A percentile compares a stretch with the other conserved stretches of the same genome.
phyloP scores from a whole-genome alignment of 2,329 filamentous ascomycete genomes.

The Aspergillus felis region DNA sequence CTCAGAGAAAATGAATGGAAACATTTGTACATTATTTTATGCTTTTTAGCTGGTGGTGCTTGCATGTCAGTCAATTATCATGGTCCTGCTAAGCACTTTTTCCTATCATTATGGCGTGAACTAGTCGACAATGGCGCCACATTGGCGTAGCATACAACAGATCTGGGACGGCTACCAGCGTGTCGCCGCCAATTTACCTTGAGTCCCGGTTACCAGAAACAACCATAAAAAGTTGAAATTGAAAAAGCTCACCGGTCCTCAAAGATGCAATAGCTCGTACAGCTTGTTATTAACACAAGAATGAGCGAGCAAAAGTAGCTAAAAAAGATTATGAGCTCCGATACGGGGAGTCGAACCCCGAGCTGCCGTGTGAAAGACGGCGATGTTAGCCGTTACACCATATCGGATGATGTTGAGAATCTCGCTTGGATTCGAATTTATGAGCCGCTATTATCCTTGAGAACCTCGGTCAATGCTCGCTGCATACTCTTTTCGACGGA shows the following conservation, averaged over 20 bases:
- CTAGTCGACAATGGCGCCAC: not conserved
- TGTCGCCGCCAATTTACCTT: not conserved
- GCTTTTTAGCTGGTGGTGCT: not conserved
- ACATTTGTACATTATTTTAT: not conserved
- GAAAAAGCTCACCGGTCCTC: not conserved
- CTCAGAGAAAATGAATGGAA: not conserved
- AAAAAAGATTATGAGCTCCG: not conserved
- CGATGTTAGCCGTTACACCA: not conserved
- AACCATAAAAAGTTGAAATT: not conserved
- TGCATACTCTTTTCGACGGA: not conserved
- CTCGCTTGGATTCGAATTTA: too few relatives aligned
- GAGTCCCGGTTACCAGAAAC: not conserved
- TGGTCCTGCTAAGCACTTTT: not conserved
- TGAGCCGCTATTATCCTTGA: rapidly evolving
- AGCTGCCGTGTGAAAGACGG: not conserved
- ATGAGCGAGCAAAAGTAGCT: not conserved
- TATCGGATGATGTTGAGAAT: not conserved
- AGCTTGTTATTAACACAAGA: not conserved
- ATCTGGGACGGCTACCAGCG: not conserved
- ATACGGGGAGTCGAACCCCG: not conserved
- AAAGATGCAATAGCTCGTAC: not conserved
- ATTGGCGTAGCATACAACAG: not conserved
- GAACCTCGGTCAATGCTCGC: not conserved
- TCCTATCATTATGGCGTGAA: not conserved
- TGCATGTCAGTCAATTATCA: not conserved